Evolutionary conservation across 768 basidiomycete species (phyloP).

Genomic region (Royoungia palumana): DNA sequence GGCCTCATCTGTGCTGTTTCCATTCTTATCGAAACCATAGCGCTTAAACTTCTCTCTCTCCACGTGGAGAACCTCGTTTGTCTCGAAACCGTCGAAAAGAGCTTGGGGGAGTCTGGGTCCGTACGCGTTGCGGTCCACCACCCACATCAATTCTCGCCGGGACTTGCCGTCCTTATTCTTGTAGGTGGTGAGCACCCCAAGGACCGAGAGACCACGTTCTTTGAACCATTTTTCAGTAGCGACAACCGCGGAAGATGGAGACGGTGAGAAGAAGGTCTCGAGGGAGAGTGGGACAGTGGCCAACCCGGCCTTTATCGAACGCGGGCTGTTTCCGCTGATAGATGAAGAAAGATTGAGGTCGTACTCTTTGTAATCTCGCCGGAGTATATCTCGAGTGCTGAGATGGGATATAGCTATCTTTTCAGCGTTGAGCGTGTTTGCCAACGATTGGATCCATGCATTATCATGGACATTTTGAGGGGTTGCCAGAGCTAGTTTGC

Average conservation of each 20-base stretch:
- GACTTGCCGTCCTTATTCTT: conserved; percentile 50
- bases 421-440: conserved; percentile 41
- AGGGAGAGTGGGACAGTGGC: conserved; percentile 78
- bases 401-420: conserved; percentile 72
- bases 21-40: conserved; percentile 13
- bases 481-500: background rate
- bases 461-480: conserved; percentile 35
- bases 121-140: conserved; percentile 44
- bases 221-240: conserved; percentile 56
- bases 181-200: conserved; percentile 82
- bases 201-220: conserved; percentile 58
- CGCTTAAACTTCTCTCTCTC: conserved; percentile 36
- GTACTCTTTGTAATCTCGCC: conserved; percentile 97
- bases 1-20: conserved; percentile 13
- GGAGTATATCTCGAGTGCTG: conserved; percentile 69
- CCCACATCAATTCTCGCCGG: conserved; percentile 64
- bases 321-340: conserved; percentile 20
- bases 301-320: conserved; percentile 64
- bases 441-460: conserved; percentile 47
- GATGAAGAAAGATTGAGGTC: conserved; percentile 39
- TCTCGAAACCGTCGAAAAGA: conserved; percentile 61
- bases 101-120: conserved; percentile 32
- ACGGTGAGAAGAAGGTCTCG: conserved; percentile 37
- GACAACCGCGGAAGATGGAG: conserved; percentile 8
- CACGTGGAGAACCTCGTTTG: conserved; percentile 46